phyloP scores from a whole-genome alignment of 2,329 filamentous ascomycete species.

The Pseudocercospora musae region DNA sequence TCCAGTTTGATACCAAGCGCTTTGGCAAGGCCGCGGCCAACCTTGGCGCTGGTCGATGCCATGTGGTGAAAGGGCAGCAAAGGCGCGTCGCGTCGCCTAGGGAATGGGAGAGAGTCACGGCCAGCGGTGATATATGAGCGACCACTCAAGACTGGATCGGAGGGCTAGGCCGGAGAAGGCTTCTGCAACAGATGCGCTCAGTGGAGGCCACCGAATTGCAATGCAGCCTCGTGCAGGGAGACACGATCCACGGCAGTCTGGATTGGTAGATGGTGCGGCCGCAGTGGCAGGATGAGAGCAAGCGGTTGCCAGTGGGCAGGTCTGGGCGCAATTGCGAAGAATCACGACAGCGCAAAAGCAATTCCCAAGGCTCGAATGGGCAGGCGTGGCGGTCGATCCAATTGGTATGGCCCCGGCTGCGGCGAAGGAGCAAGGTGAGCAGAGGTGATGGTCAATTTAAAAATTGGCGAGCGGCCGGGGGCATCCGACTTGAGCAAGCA shows the following conservation, averaged over 20 bases:
- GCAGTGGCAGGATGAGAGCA: neutral
- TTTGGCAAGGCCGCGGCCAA: conserved; percentile 74
- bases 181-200: conserved; percentile 6
- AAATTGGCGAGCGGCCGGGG: neutral
- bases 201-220: conserved; percentile 5
- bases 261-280: neutral
- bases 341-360: conserved; percentile 19
- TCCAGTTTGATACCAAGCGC: conserved; percentile 77
- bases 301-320: neutral
- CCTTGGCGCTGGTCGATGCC: conserved; percentile 48
- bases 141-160: neutral
- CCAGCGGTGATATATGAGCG: neutral
- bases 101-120: neutral
- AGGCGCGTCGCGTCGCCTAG: neutral
- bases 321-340: conserved; percentile 5
- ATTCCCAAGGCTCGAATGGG: neutral
- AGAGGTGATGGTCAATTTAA: conserved; percentile 1
- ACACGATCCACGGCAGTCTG: conserved; percentile 10
- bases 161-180: conserved; percentile 5
- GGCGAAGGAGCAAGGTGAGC: neutral
- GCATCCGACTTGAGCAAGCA: neutral
- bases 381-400: neutral
- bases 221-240: neutral
- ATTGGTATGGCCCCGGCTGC: neutral
- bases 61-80: conserved; percentile 17